Conservation (phyloP, 2,329 filamentous ascomycete genomes). For the Diaporthe helianthi region DNA sequence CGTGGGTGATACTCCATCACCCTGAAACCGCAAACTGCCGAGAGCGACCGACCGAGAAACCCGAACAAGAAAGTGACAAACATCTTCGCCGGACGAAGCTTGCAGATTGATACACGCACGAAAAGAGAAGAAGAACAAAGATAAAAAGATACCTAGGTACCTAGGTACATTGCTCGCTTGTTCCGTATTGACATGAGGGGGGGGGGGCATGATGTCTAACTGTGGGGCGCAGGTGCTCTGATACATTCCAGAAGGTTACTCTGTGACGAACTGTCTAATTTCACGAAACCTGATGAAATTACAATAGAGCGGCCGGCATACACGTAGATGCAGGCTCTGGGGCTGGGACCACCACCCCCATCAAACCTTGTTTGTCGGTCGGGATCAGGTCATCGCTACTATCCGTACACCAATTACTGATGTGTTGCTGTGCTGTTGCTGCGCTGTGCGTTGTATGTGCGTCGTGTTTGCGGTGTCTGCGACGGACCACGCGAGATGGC, state of each 20-base stretch:
- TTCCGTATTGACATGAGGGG: slow-evolving; percentile 13
- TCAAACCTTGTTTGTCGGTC: slow-evolving; percentile 13
- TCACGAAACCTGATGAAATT: background rate
- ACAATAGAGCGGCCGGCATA: slow-evolving; percentile 2
- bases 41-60: slow-evolving; percentile 11
- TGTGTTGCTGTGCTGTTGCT: background rate
- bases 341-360: background rate
- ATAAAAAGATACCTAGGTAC: slow-evolving; percentile 7
- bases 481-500: slow-evolving; percentile 13
- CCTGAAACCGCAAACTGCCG: slow-evolving; percentile 32
- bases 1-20: slow-evolving; percentile 23
- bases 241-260: slow-evolving; percentile 24
- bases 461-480: background rate
- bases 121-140: too few relatives aligned
- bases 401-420: background rate
- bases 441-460: background rate
- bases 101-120: background rate
- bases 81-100: background rate
- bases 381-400: background rate
- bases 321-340: background rate
- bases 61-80: background rate
- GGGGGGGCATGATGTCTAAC: background rate
- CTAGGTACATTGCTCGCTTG: too few relatives aligned
- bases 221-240: slow-evolving; percentile 5
- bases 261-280: slow-evolving; percentile 6